phyloP scores from a whole-genome alignment of 202 grass and related monocot species.

The Elaeis oleifera region DNA sequence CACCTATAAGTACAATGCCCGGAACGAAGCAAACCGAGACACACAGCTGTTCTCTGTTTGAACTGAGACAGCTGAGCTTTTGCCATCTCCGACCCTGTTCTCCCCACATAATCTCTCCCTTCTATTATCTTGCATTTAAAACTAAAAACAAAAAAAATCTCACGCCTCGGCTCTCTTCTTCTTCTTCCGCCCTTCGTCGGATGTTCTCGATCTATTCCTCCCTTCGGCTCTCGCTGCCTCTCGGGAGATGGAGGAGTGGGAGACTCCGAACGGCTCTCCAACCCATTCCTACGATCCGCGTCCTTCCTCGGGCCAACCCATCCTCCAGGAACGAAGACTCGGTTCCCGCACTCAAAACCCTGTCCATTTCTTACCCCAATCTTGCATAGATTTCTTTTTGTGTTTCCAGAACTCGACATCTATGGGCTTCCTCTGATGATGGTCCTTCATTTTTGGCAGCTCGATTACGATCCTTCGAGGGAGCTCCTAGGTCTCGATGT shows the following conservation, averaged over 20 bases:
- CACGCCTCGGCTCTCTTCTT: no score
- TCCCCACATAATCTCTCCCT: no score
- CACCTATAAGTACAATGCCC: no score
- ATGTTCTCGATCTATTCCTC: constrained; percentile 24
- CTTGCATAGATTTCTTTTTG: neutral
- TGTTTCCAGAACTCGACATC: neutral
- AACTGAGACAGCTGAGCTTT: no score
- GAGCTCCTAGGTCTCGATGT: constrained; percentile 45
- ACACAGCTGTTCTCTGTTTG: no score
- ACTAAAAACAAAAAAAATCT: no score
- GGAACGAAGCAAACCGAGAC: no score
- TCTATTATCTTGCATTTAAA: no score
- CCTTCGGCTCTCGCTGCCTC: constrained; percentile 7
- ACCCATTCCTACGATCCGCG: constrained; percentile 6
- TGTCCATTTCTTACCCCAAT: neutral
- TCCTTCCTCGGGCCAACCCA: constrained; percentile 1
- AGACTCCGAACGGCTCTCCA: constrained; percentile 5
- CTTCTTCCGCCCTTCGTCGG: neutral
- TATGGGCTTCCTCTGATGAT: neutral
- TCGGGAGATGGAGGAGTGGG: constrained; percentile 17
- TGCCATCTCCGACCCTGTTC: no score
- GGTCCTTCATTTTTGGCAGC: constrained; percentile 27
- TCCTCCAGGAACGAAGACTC: constrained; percentile 20
- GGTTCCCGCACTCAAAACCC: constrained; percentile 2
- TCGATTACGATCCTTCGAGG: constrained; percentile 38